Evolutionary conservation across 2,329 filamentous ascomycete species (phyloP).

Genomic region (Exophiala bonariae): DNA sequence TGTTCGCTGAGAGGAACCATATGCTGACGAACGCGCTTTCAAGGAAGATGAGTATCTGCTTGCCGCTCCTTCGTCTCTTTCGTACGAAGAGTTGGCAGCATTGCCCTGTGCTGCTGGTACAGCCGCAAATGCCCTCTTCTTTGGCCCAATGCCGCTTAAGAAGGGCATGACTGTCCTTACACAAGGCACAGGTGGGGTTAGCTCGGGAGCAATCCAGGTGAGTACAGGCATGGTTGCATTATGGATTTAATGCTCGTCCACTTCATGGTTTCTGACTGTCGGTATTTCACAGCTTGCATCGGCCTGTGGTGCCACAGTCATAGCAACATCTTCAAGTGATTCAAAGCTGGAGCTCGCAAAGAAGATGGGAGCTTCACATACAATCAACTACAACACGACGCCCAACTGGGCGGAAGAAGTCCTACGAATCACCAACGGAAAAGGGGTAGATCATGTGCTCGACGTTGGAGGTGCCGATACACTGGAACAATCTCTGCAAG

Average conservation of each 20-base stretch:
- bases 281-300: slow-evolving; percentile 47
- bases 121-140: slow-evolving; percentile 51
- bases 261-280: no score
- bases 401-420: slow-evolving; percentile 49
- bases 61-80: slow-evolving; percentile 40
- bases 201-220: slow-evolving; percentile 3
- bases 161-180: slow-evolving; percentile 42
- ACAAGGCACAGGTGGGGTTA: slow-evolving; percentile 25
- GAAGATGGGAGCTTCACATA: slow-evolving; percentile 43
- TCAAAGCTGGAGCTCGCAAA: slow-evolving; percentile 44
- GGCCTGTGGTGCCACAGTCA: slow-evolving; percentile 46
- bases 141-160: slow-evolving; percentile 44
- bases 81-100: slow-evolving; percentile 39
- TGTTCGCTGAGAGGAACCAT: not conserved
- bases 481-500: slow-evolving; percentile 46
- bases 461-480: slow-evolving; percentile 44
- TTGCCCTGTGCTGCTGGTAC: slow-evolving; percentile 50
- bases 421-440: slow-evolving; percentile 42
- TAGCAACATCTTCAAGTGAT: slow-evolving; percentile 53
- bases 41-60: slow-evolving; percentile 43
- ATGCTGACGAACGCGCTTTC: slow-evolving; percentile 48
- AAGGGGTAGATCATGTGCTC: slow-evolving; percentile 45
- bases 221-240: not conserved
- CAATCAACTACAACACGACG: slow-evolving; percentile 51
- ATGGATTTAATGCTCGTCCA: no score